A percentile compares a stretch with the other conserved stretches of the same genome.
phyloP scores from a whole-genome alignment of 345 rosid genomes.

The Microcos paniculata region DNA sequence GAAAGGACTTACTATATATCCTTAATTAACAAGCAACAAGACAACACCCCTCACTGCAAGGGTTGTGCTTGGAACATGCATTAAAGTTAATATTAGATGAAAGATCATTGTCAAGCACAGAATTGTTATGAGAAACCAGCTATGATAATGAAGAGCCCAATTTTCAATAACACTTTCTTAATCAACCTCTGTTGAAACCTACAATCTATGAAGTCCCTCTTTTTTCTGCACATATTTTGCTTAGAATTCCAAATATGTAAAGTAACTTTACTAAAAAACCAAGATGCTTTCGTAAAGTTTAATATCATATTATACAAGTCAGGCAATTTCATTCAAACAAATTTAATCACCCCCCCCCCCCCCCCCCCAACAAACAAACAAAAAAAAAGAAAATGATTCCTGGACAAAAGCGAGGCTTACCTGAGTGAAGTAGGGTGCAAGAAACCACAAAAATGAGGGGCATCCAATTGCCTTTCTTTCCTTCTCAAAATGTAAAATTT shows the following conservation, averaged over 20 bases:
- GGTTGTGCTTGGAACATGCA: not conserved
- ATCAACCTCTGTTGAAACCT: not conserved
- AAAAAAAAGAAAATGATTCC: constrained; percentile 4
- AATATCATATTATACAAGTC: not conserved
- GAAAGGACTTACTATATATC: not conserved
- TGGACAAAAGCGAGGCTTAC: constrained; percentile 33
- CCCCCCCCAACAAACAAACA: no score
- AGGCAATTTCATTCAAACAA: not conserved
- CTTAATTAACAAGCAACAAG: not conserved
- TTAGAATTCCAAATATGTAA: not conserved
- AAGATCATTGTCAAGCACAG: not conserved
- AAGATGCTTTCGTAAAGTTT: not conserved
- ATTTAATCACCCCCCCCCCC: no score
- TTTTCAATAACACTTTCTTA: not conserved
- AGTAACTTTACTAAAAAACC: not conserved
- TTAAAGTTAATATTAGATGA: not conserved
- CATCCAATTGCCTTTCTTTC: constrained; percentile 66
- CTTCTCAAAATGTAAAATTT: constrained; percentile 43
- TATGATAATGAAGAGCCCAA: not conserved
- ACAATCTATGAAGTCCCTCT: not conserved
- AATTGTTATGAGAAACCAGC: not conserved
- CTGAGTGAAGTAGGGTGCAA: constrained; percentile 67
- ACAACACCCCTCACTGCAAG: not conserved
- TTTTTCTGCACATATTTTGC: not conserved
- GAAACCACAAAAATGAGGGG: constrained; percentile 74